Percentiles rank a stretch among this genome's conserved stretches.
phyloP scores from a whole-genome alignment of 2,329 filamentous ascomycete genomes.

The Corinectria fuckeliana region DNA sequence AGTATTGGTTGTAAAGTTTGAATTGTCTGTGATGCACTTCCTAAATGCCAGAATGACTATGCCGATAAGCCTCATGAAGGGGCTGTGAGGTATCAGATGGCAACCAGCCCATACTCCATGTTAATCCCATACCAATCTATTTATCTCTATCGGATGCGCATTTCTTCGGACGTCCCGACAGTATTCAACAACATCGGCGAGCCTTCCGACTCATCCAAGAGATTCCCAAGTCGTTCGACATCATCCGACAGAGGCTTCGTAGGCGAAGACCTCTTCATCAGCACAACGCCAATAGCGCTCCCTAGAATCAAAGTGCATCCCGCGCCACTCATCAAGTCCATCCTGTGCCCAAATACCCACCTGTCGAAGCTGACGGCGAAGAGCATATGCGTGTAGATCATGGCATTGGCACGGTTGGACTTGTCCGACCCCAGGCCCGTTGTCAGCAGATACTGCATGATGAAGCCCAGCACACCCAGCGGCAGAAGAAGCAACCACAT shows the following conservation, averaged over 20 bases:
- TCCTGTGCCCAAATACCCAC: slow-evolving; percentile 58
- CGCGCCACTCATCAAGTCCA: slow-evolving; percentile 56
- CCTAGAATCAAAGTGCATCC: slow-evolving; percentile 61
- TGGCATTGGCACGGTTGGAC: slow-evolving; percentile 62
- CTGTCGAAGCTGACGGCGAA: slow-evolving; percentile 61
- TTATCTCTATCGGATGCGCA: slow-evolving; percentile 21
- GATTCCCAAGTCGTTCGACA: slow-evolving; percentile 43
- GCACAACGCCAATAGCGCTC: slow-evolving; percentile 57
- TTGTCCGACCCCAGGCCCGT: slow-evolving; percentile 76
- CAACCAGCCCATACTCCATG: not conserved
- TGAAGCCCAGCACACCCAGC: slow-evolving; percentile 76
- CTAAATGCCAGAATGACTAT: not conserved
- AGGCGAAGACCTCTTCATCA: slow-evolving; percentile 49
- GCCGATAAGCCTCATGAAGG: not conserved
- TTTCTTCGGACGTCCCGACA: slow-evolving; percentile 34
- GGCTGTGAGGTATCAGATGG: not conserved
- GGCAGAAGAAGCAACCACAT: slow-evolving; percentile 74
- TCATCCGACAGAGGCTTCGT: slow-evolving; percentile 38
- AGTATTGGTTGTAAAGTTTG: no score
- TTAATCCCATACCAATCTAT: not conserved
- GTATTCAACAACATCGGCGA: slow-evolving; percentile 49
- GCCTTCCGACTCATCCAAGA: slow-evolving; percentile 44
- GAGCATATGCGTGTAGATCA: slow-evolving; percentile 65
- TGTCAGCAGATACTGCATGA: slow-evolving; percentile 87
- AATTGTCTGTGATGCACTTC: no score